phyloP scores from a whole-genome alignment of 2,329 filamentous ascomycete species.

The Pseudogymnoascus sp. region DNA sequence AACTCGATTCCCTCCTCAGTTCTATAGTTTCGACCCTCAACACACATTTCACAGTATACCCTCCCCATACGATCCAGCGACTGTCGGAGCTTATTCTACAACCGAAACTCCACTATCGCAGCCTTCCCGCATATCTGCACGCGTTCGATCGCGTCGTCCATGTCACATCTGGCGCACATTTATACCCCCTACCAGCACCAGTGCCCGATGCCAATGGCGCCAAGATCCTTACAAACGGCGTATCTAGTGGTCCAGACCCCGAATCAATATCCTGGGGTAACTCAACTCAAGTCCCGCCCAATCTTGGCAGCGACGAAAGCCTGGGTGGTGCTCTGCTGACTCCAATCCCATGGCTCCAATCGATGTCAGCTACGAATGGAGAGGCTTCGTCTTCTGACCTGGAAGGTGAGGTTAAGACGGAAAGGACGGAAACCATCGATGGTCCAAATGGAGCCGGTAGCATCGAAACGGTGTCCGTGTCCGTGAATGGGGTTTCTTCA shows the following conservation, averaged over 20 bases:
- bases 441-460: constrained; percentile 71
- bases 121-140: constrained; percentile 76
- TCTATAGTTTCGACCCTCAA: constrained; percentile 55
- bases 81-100: constrained; percentile 76
- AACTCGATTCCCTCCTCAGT: constrained; percentile 53
- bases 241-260: constrained; percentile 32
- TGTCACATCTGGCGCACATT: constrained; percentile 72
- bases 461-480: constrained; percentile 74
- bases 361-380: background rate
- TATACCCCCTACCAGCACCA: constrained; percentile 73
- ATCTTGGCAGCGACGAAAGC: constrained; percentile 75
- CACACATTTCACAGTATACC: constrained; percentile 61
- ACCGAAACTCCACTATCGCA: constrained; percentile 72
- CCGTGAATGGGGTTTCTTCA: constrained; percentile 60
- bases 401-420: constrained; percentile 58
- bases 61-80: constrained; percentile 88
- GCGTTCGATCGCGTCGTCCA: constrained; percentile 85
- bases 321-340: constrained; percentile 86
- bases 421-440: constrained; percentile 72
- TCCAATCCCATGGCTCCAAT: constrained; percentile 77
- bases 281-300: constrained; percentile 32
- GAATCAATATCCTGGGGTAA: constrained; percentile 41
- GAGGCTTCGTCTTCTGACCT: constrained; percentile 33
- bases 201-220: constrained; percentile 51
- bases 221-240: constrained; percentile 52